phyloP scores from a whole-genome alignment of 495 filamentous ascomycete genomes.

The Polyplosphaeria fusca region DNA sequence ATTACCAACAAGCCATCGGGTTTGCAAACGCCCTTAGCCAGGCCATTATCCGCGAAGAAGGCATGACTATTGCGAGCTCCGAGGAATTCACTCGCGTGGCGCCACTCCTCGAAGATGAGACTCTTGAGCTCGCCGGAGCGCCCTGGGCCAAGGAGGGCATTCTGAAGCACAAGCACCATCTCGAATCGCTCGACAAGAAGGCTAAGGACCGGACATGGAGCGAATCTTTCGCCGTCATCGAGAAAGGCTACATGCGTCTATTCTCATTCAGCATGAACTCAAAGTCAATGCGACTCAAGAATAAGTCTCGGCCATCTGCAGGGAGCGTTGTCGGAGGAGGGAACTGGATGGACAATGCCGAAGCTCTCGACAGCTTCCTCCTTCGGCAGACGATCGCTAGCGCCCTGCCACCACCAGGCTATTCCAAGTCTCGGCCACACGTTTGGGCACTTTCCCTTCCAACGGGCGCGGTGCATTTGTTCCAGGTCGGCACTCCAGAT shows the following conservation, averaged over 20 bases:
- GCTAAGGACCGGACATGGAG: slow-evolving; percentile 91
- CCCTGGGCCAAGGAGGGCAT: slow-evolving; percentile 98
- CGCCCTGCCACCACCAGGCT: slow-evolving; percentile 83
- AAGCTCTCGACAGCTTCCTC: slow-evolving; percentile 78
- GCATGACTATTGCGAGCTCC: slow-evolving; percentile 47
- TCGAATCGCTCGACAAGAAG: slow-evolving; percentile 83
- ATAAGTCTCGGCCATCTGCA: slow-evolving; percentile 51
- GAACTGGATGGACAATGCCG: slow-evolving; percentile 95
- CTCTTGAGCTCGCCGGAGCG: slow-evolving; percentile 80
- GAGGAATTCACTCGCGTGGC: slow-evolving; percentile 49
- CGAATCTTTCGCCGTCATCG: slow-evolving; percentile 96
- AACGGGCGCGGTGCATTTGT: slow-evolving; percentile 90
- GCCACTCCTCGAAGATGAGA: slow-evolving; percentile 85
- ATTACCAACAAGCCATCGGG: slow-evolving; percentile 93
- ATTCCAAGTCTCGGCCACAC: slow-evolving; percentile 83
- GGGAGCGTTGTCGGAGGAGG: slow-evolving; percentile 82
- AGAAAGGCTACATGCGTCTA: slow-evolving; percentile 90
- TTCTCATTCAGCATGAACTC: slow-evolving; percentile 79
- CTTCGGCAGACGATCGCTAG: slow-evolving; percentile 91
- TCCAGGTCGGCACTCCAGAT: slow-evolving; percentile 93
- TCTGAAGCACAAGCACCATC: slow-evolving; percentile 92
- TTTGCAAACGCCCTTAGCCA: slow-evolving; percentile 94
- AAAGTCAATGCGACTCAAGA: slow-evolving; percentile 70
- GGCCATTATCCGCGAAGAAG: slow-evolving; percentile 92
- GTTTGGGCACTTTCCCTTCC: slow-evolving; percentile 96